These are phyloP conservation scores for Paramecium tetraurelia DNA, from an alignment of 73 alveolate genomes.

Conservation along the genomic window DNA sequence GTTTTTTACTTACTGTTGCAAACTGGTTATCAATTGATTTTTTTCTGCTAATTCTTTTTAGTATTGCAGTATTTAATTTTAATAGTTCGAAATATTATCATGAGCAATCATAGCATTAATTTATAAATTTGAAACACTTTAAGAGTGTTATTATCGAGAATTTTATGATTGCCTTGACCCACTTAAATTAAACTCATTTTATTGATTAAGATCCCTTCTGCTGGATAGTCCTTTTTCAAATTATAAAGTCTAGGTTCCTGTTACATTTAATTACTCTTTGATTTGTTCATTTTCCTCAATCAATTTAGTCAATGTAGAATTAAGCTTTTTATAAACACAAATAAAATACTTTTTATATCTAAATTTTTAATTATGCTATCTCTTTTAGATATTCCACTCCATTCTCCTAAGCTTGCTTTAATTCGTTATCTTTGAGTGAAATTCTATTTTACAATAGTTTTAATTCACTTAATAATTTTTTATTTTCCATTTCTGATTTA, in stretches of 20 bases:
- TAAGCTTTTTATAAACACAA: background rate
- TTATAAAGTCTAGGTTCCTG: background rate
- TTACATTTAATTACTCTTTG: background rate
- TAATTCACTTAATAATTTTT: background rate
- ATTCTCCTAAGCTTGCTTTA: background rate
- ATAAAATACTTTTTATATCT: background rate
- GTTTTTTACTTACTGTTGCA: background rate
- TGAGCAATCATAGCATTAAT: background rate
- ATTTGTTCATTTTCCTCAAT: background rate
- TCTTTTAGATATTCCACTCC: background rate
- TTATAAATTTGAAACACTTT: background rate
- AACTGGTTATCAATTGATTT: background rate
- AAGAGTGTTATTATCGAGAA: background rate
- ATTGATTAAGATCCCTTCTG: background rate
- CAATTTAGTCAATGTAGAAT: background rate
- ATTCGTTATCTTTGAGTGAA: background rate
- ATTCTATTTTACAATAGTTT: background rate
- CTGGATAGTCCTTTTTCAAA: background rate
- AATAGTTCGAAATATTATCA: background rate
- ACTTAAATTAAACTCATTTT: background rate
- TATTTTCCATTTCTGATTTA: background rate
- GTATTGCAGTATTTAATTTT: background rate
- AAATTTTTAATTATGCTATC: background rate
- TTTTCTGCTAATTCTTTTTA: background rate
- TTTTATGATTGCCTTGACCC: background rate